Conservation (phyloP, 768 basidiomycete species). For the Dacryopinax primogenitus region DNA sequence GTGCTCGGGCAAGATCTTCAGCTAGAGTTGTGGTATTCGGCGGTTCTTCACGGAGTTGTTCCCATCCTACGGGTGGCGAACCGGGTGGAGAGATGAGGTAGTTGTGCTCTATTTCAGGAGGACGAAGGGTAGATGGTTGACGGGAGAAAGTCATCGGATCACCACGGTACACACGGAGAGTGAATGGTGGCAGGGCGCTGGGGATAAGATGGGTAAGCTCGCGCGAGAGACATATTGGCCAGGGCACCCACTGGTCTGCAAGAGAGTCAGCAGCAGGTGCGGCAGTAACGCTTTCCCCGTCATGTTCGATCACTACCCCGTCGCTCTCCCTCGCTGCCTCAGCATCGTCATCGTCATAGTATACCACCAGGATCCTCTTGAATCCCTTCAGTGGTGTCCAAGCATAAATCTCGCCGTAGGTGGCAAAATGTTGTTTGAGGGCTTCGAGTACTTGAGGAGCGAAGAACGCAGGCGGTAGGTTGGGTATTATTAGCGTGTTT, state of each 20-base stretch:
- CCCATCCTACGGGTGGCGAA: constrained; percentile 95
- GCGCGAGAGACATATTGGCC: constrained; percentile 34
- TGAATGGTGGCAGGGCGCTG: constrained; percentile 11
- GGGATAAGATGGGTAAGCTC: constrained; percentile 26
- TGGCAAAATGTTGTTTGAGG: constrained; percentile 55
- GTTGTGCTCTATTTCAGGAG: constrained; percentile 76
- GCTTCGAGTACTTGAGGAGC: constrained; percentile 51
- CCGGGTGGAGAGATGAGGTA: constrained; percentile 97
- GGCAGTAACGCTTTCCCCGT: neutral
- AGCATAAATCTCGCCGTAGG: constrained; percentile 69
- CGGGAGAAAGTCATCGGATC: constrained; percentile 48
- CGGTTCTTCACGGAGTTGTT: constrained; percentile 77
- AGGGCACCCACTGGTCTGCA: neutral
- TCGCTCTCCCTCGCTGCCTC: constrained; percentile 60
- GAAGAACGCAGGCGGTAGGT: constrained; percentile 67
- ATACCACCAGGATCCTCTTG: constrained; percentile 72
- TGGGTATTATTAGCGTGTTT: constrained; percentile 75
- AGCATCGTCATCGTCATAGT: constrained; percentile 46
- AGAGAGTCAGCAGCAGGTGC: constrained; percentile 13
- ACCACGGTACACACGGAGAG: constrained; percentile 51
- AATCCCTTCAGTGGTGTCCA: constrained; percentile 84
- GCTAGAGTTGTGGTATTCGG: constrained; percentile 76
- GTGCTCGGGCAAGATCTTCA: constrained; percentile 70
- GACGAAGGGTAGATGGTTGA: constrained; percentile 36
- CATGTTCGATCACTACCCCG: constrained; percentile 38